Evolutionary conservation across 2,329 filamentous ascomycete species (phyloP).

Genomic region (Venturiaceae sp.): DNA sequence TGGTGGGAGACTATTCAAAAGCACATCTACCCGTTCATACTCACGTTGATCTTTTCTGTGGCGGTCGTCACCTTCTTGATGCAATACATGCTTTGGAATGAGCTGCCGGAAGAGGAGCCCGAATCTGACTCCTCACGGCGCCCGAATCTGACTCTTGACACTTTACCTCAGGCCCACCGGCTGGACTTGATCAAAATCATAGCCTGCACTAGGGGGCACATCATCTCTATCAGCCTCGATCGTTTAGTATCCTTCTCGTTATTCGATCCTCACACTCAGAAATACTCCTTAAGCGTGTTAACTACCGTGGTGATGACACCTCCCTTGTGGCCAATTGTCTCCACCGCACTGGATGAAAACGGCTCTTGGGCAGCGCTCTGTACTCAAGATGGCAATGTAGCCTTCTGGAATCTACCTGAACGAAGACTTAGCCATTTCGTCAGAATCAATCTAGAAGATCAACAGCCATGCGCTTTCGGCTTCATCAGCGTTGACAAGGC

Average conservation of each 20-base stretch:
- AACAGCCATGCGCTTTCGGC: conserved; percentile 48
- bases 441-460: background rate
- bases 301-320: conserved; percentile 23
- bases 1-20: conserved; percentile 41
- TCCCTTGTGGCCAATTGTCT: conserved; percentile 39
- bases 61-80: conserved; percentile 60
- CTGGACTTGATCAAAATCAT: conserved; percentile 60
- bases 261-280: conserved; percentile 16
- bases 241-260: conserved; percentile 56
- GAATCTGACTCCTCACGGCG: conserved; percentile 32
- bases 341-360: conserved; percentile 54
- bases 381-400: conserved; percentile 46
- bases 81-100: conserved; percentile 64
- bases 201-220: conserved; percentile 51
- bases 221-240: conserved; percentile 64
- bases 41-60: conserved; percentile 53
- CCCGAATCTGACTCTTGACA: conserved; percentile 48
- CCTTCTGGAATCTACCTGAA: conserved; percentile 54
- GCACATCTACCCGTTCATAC: conserved; percentile 58
- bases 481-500: conserved; percentile 38
- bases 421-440: conserved; percentile 30
- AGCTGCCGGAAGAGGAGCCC: conserved; percentile 32
- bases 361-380: conserved; percentile 59
- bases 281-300: conserved; percentile 20
- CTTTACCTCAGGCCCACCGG: conserved; percentile 52